Conservation (phyloP, 139 green algal species). For the Coelastrella sp. region DNA sequence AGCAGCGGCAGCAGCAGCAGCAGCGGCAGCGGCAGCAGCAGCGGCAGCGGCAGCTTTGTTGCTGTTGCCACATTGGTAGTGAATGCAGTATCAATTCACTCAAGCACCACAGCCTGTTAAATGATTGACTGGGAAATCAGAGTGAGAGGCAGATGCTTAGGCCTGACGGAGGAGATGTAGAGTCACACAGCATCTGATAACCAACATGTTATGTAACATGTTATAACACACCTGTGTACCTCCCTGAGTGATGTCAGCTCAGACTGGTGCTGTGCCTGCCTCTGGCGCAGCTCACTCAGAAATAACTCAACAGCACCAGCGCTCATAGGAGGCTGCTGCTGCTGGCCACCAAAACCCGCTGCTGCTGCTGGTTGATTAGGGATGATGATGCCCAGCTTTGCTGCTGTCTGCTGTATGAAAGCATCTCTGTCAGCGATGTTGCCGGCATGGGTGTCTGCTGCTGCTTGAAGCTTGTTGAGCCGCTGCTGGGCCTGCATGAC, state of each 20-base stretch:
- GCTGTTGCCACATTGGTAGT: too few relatives aligned
- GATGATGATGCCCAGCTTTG: constrained; percentile 3
- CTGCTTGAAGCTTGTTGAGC: constrained; percentile 12
- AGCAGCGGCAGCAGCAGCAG: background rate
- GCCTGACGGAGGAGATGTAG: too few relatives aligned
- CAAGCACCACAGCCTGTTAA: too few relatives aligned
- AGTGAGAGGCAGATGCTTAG: too few relatives aligned
- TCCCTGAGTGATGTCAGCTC: background rate
- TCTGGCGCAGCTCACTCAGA: background rate
- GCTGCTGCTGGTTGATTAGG: background rate
- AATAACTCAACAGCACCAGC: constrained; percentile 12
- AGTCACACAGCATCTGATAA: too few relatives aligned
- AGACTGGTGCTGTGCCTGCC: constrained; percentile 6
- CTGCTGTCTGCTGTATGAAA: constrained; percentile 13
- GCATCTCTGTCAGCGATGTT: constrained; percentile 33
- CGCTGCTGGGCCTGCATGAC: constrained; percentile 29
- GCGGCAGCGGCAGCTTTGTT: too few relatives aligned
- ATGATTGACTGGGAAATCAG: too few relatives aligned
- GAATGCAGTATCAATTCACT: too few relatives aligned
- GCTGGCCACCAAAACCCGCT: background rate
- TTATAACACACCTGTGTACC: background rate
- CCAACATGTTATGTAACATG: too few relatives aligned
- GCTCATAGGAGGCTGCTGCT: background rate
- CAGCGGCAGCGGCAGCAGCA: too few relatives aligned
- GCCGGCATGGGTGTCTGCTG: constrained; percentile 23